These are phyloP conservation scores for Monosporozyma solicola DNA, from an alignment of 805 yeast species.

Conservation along the genomic window DNA sequence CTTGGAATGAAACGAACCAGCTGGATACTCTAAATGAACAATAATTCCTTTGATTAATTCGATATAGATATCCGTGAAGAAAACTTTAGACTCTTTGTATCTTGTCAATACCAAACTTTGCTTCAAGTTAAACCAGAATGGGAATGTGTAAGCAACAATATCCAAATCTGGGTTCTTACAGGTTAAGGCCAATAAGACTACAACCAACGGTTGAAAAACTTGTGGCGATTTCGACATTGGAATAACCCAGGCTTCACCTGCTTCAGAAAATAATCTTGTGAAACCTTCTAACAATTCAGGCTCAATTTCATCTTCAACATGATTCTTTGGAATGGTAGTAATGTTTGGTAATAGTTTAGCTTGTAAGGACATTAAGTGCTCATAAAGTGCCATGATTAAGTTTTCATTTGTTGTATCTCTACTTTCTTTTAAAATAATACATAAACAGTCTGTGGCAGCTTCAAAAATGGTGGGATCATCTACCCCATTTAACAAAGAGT, in stretches of 20 bases:
- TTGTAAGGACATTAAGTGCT: constrained; percentile 56
- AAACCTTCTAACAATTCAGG: constrained; percentile 55
- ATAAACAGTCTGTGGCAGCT: constrained; percentile 77
- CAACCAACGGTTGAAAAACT: constrained; percentile 64
- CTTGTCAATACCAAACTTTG: constrained; percentile 40
- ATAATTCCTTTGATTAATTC: constrained; percentile 34
- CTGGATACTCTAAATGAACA: constrained; percentile 70
- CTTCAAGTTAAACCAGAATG: constrained; percentile 82
- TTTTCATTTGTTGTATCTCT: constrained; percentile 59
- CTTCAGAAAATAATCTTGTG: constrained; percentile 75
- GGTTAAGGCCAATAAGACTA: constrained; percentile 60
- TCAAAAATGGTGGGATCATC: constrained; percentile 53
- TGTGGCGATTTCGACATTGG: constrained; percentile 64
- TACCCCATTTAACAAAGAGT: constrained; percentile 41
- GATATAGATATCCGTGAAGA: constrained; percentile 18
- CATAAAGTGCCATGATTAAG: constrained; percentile 56
- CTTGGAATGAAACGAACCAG: constrained; percentile 50
- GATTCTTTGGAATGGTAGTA: constrained; percentile 6
- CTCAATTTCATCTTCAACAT: constrained; percentile 41
- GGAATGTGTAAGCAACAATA: constrained; percentile 80
- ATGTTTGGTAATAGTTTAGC: constrained; percentile 37
- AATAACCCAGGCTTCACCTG: constrained; percentile 94
- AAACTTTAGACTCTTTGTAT: constrained; percentile 20
- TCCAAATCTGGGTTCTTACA: constrained; percentile 77
- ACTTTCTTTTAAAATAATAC: constrained; percentile 73